Base-by-base conservation (phyloP, 495 filamentous ascomycete genomes). In the Aspergillus heteromorphus region DNA sequence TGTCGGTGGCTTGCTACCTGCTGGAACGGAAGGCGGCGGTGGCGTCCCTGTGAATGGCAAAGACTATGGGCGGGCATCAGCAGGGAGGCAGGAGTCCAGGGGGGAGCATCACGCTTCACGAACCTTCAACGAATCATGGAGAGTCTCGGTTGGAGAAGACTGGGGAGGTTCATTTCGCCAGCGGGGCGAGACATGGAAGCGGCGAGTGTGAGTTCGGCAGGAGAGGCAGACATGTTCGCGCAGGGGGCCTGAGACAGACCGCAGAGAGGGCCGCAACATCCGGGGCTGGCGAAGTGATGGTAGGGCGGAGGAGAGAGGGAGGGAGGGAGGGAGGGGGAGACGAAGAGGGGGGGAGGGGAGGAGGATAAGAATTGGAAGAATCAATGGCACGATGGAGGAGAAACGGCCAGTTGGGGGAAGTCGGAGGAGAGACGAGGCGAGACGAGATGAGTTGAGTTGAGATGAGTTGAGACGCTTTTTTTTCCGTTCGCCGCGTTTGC, bases 181-280 rank as follows among this genome's bases (percentile, higher is more conserved):
- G 17, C 38, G 30, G 42, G 64, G 36, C 23, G 62, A 59, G 42
- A 38, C 55, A 38, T 69, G 63, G 31, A 73, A 72, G 53, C 58
- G 60, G 51, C 69, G 71, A 43, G 60, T 40, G 49, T 55, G 62
- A 17, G 65, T 56, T 63, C 71, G 41, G 61, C 68, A 77, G 48
- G 68, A 70, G 51, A 65, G 48, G 59, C 65, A 74, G 53, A 72
- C 65, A 69, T 74, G 58, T 43, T 64, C 63, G 51, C 67, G 64
- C 21, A 65, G 25, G 58, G 69, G 71, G 67, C 66, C 72, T 71
- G 69, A 59, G 50, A 63, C 64, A 68, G 72, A 73, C 70, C 73
- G 65, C 48, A 69, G 49, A 30, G 68, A 72, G 47, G 60, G 55
- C 56, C 73, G 73, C 60, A 74, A 68, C 74, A 77, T 77, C 42